phyloP scores from a whole-genome alignment of 805 yeast genomes.

The Wickerhamomyces pijperi region DNA sequence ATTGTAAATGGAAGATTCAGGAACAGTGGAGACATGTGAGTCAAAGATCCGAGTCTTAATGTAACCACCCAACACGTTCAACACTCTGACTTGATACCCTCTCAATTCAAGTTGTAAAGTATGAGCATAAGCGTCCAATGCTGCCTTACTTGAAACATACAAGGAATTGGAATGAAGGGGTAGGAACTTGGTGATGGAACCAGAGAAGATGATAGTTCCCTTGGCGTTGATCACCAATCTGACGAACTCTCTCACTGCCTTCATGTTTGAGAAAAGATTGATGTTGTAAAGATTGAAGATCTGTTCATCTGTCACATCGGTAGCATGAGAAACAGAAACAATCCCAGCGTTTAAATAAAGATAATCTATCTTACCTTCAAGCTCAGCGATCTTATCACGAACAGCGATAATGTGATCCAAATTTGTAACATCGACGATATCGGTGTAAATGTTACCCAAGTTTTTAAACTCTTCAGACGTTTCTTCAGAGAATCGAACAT shows the following conservation, averaged over 20 bases:
- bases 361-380: constrained; percentile 24
- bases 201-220: constrained; percentile 30
- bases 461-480: constrained; percentile 14
- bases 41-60: constrained; percentile 24
- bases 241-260: constrained; percentile 25
- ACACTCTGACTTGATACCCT: constrained; percentile 30
- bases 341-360: constrained; percentile 34
- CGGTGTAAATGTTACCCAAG: constrained; percentile 2
- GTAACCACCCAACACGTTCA: constrained; percentile 31
- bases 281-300: constrained; percentile 19
- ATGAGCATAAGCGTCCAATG: constrained; percentile 29
- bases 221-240: constrained; percentile 23
- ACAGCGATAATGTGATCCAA: constrained; percentile 18
- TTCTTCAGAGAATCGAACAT: constrained; percentile 20
- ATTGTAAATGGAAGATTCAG: constrained; percentile 12
- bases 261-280: constrained; percentile 29
- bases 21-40: constrained; percentile 5
- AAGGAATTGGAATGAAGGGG: constrained; percentile 27
- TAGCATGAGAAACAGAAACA: constrained; percentile 19
- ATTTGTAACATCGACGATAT: constrained; percentile 24
- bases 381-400: constrained; percentile 13
- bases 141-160: constrained; percentile 32
- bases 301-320: constrained; percentile 22
- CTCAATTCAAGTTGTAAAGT: constrained; percentile 26
- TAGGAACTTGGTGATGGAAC: constrained; percentile 25